Base-by-base conservation (phyloP, 805 yeast genomes). In the Schwanniomyces vanrijiae region DNA sequence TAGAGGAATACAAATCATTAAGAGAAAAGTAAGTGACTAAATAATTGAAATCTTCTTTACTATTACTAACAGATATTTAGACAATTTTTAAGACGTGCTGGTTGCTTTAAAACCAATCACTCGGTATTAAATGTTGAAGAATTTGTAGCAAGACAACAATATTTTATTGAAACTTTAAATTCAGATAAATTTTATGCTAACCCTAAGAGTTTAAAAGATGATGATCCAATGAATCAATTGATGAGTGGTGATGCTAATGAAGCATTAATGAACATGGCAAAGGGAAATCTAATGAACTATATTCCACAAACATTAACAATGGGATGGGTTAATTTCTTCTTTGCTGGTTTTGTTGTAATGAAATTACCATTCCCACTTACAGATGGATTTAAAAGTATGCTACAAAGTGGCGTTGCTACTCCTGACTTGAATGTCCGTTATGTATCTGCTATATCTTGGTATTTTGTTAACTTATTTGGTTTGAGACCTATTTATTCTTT, bases 391-490 rank as follows among this genome's bases (percentile, higher is more conserved):
- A 94, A 94, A 65, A 81, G 87, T 49, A 91, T 94, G 96, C 69
- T 94, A 37, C 99, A 94, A 66, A 81, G 80, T 24, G 96, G 97
- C 6, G 86, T 94, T 11, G 78, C 76, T 48, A 90, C 98, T 0
- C 77, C 84, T 1, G 95, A 92, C 58, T 73, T 94, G 48, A 94
- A 91, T 61, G 96, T 85, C 7, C 73, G 96, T 22, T 94, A 96
- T 82, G 98, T 94, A 14, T 85, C 94, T 31, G 84, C 96, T 2
- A 86, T 94, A 18, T 90, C 97, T 4, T 94, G 98, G 98, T 94
- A 92, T 64, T 88, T 94, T 64, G 87, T 92, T 45, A 88, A 90
- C 46, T 80, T 90, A 50, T 65, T 91, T 43, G 98, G 98, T 24
- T 76, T 94, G 50, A 80, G 81, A 54, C 86, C 96, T 0, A 83